Evolutionary conservation across 2,329 filamentous ascomycete species (phyloP), one percentile per base, ranked within the genome.

Genomic region (Diplodia scrobiculata): DNA sequence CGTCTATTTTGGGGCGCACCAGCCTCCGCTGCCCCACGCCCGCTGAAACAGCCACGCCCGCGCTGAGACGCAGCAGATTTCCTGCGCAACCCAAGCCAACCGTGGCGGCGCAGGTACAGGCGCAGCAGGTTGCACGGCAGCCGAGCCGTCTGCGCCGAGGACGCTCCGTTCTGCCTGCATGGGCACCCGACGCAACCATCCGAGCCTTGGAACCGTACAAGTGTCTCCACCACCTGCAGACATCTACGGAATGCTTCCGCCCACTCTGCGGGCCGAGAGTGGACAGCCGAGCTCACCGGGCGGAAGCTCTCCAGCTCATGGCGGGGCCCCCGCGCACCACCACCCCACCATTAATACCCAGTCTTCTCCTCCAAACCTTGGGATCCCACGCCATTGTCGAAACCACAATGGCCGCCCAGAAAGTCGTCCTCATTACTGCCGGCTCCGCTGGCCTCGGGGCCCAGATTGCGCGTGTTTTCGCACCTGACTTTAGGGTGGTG

Each of bases 401-500:
- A 50, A 7, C 45, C 6, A 11, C 64, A 59, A 78, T 78, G 77
- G 71, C 76, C 27, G 70, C 74, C 1, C 78, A 79, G 66, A 81
- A 80, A 71, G 80, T 81, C 45, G 79, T 75, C n/a, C 74, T 82
- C 47, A 80, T 83, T 58, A 82, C 81, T 1, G 81, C 80, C 32
- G 80, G 80, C 65, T 80, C 80, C n/a, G 81, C 81, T 13, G 80
- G 80, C 13, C 71, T 83, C 2, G 81, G 81, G n/a, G 80, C 80
- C 17, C 78, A 80, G 68, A 79, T 82, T 45, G 80, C 80, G 34
- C 77, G 80, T 19, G 75, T 74, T 1, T 76, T 82, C 25, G 80
- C 81, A 32, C 79, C 79, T 66, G 80, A 82, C 67, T 81, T 79
- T 67, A 73, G 80, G 66, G 72, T 82, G 2, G 80, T 81, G 73